These are phyloP conservation scores for Phellinidium pouzarii DNA, from an alignment of 1,284 basidiomycete species.

Conservation along the genomic window DNA sequence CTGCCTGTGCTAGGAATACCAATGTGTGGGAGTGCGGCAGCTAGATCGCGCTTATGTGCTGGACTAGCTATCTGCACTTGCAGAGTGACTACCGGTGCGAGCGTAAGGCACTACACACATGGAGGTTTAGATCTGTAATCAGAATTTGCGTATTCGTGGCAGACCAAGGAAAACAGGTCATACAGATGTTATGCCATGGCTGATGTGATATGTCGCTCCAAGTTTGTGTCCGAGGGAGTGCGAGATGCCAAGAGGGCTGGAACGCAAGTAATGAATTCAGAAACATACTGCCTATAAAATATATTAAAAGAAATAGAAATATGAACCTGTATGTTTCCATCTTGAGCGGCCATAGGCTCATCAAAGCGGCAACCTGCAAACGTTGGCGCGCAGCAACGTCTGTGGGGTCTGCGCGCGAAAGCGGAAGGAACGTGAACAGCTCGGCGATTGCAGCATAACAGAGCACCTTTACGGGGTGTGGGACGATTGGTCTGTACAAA, in stretches of 20 bases:
- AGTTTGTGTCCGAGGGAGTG: slow-evolving; percentile 72
- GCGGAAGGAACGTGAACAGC: slow-evolving; percentile 67
- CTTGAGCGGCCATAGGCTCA: slow-evolving; percentile 67
- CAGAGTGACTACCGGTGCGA: slow-evolving; percentile 55
- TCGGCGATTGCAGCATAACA: slow-evolving; percentile 62
- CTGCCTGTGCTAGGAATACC: slow-evolving; percentile 52
- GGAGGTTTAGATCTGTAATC: no score
- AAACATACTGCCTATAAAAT: background rate
- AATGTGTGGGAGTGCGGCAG: slow-evolving; percentile 50
- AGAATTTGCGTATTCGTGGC: no score
- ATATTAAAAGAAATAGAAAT: background rate
- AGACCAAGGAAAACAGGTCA: slow-evolving; percentile 22
- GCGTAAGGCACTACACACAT: slow-evolving; percentile 58
- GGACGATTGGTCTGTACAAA: slow-evolving; percentile 55
- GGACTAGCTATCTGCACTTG: slow-evolving; percentile 48
- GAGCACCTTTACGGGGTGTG: slow-evolving; percentile 57
- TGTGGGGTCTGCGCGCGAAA: slow-evolving; percentile 51
- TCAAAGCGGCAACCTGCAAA: slow-evolving; percentile 72
- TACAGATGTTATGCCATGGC: slow-evolving; percentile 78
- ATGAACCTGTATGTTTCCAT: slow-evolving; percentile 46
- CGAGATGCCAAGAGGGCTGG: slow-evolving; percentile 62
- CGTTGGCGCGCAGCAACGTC: slow-evolving; percentile 58
- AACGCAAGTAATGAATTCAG: background rate
- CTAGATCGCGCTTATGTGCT: slow-evolving; percentile 53
- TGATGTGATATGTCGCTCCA: slow-evolving; percentile 70